Evolutionary conservation across 495 filamentous ascomycete species (phyloP).

Genomic region (Clavariopsis aquatica): DNA sequence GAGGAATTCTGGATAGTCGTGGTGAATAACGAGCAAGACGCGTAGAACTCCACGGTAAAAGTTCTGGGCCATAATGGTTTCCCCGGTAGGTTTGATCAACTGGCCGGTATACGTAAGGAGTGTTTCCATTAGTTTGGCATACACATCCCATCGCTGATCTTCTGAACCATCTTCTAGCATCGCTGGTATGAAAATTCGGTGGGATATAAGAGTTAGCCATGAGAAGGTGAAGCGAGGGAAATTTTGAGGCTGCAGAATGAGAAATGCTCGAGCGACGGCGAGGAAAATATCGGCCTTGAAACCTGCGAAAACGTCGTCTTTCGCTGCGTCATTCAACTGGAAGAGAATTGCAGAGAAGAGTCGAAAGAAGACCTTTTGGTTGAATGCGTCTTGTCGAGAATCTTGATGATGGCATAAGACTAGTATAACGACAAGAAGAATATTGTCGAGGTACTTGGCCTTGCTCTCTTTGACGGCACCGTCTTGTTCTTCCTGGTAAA

Average conservation of each 20-base stretch:
- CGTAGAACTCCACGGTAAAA: constrained; percentile 83
- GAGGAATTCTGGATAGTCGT: constrained; percentile 93
- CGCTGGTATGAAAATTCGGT: constrained; percentile 82
- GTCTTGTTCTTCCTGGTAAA: constrained; percentile 61
- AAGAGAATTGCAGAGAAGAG: constrained; percentile 83
- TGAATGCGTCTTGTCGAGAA: constrained; percentile 78
- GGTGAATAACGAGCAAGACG: constrained; percentile 79
- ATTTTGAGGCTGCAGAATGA: constrained; percentile 71
- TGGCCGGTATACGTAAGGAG: constrained; percentile 75
- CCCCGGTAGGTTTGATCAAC: constrained; percentile 70
- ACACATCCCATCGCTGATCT: constrained; percentile 60
- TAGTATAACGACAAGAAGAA: constrained; percentile 72
- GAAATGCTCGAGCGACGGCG: constrained; percentile 70
- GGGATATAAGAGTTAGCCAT: constrained; percentile 79
- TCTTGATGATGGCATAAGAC: constrained; percentile 84
- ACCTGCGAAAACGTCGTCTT: constrained; percentile 45
- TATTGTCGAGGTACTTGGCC: constrained; percentile 67
- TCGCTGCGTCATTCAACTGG: constrained; percentile 56
- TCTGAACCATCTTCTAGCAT: constrained; percentile 62
- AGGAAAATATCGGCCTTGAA: constrained; percentile 71
- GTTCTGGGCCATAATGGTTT: constrained; percentile 71
- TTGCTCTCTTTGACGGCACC: constrained; percentile 62
- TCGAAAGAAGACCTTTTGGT: constrained; percentile 86
- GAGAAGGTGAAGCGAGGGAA: constrained; percentile 80
- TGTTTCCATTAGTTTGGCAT: constrained; percentile 72